A percentile compares a stretch with the other conserved stretches of the same genome.
phyloP scores from a whole-genome alignment of 768 basidiomycete species.

The Dioszegia hungarica region DNA sequence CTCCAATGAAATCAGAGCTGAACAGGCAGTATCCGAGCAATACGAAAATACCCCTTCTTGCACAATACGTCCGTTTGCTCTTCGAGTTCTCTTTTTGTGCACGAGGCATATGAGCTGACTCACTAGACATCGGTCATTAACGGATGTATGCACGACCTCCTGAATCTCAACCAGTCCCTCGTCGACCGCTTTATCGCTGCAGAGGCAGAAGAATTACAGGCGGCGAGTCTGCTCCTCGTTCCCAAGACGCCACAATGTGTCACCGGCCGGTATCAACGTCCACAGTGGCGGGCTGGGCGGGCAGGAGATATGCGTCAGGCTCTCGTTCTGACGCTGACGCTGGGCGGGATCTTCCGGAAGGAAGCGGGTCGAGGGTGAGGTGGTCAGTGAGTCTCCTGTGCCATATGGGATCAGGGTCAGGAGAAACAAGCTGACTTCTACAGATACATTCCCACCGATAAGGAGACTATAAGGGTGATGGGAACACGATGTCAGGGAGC shows the following conservation, averaged over 20 bases:
- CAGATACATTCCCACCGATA: too few species aligned
- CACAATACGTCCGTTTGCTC: constrained; percentile 11
- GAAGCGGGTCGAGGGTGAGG: too few species aligned
- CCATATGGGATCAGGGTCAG: too few species aligned
- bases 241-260: background rate
- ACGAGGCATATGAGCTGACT: background rate
- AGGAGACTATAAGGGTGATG: too few species aligned
- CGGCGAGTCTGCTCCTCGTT: background rate
- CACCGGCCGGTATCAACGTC: constrained; percentile 4
- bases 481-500: too few species aligned
- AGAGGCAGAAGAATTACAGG: background rate
- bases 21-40: background rate
- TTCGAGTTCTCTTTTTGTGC: background rate
- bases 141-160: constrained; percentile 12
- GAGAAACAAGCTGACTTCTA: too few species aligned
- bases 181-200: background rate
- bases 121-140: constrained; percentile 17
- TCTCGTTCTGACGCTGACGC: too few species aligned
- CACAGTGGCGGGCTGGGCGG: background rate
- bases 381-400: too few species aligned
- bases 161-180: constrained; percentile 13
- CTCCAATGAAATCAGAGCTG: background rate
- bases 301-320: too few species aligned
- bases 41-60: constrained; percentile 1
- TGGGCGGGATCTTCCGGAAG: too few species aligned